These are phyloP conservation scores for Stachybotrys chlorohalonatus DNA, from an alignment of 2,329 filamentous ascomycete genomes.

Conservation along the genomic window DNA sequence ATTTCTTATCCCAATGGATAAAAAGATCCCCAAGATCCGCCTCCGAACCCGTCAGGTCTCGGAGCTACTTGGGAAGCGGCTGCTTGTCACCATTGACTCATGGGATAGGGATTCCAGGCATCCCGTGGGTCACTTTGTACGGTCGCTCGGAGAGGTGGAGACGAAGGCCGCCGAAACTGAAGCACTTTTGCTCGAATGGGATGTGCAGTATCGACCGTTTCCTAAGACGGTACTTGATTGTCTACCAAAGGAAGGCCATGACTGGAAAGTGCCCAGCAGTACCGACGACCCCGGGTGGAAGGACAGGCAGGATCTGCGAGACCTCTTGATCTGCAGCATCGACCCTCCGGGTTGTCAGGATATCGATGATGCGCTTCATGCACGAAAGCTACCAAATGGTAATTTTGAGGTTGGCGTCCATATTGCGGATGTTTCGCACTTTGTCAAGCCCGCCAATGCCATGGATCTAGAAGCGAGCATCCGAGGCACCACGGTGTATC, in stretches of 20 bases:
- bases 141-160: constrained; percentile 86
- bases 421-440: constrained; percentile 98
- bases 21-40: constrained; percentile 91
- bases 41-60: constrained; percentile 84
- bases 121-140: constrained; percentile 86
- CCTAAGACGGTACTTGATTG: constrained; percentile 94
- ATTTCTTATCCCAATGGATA: constrained; percentile 96
- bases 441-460: constrained; percentile 91
- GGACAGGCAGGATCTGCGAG: constrained; percentile 73
- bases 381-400: constrained; percentile 74
- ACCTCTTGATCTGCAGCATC: constrained; percentile 90
- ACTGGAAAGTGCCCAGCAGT: constrained; percentile 83
- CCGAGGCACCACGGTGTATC: constrained; percentile 90
- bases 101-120: constrained; percentile 94
- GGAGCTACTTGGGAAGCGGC: constrained; percentile 81
- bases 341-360: constrained; percentile 94
- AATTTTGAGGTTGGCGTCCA: constrained; percentile 96
- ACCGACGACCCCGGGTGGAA: constrained; percentile 79
- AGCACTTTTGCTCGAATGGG: constrained; percentile 85
- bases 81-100: constrained; percentile 86
- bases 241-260: constrained; percentile 80
- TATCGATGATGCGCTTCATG: constrained; percentile 95
- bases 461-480: constrained; percentile 96
- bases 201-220: constrained; percentile 96
- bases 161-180: constrained; percentile 98